Percentiles rank a stretch among this genome's conserved stretches.
Conservation (phyloP, 2,329 filamentous ascomycete genomes). For the Furcasterigmium sp. region DNA sequence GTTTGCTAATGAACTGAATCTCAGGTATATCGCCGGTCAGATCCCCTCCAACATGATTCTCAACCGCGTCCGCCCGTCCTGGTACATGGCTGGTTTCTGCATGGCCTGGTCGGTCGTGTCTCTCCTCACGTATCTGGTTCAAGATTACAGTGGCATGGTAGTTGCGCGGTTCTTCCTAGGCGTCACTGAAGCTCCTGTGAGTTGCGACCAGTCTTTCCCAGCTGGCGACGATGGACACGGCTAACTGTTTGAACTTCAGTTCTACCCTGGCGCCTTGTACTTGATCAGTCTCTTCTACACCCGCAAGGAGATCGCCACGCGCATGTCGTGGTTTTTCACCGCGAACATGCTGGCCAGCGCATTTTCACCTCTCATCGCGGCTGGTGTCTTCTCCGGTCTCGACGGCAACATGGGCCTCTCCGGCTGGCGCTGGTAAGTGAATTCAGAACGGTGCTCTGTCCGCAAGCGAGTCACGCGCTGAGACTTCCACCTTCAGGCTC, state of each 20-base stretch:
- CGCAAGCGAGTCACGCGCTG: not conserved
- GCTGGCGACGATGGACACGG: not conserved
- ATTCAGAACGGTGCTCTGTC: not conserved
- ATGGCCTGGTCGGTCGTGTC: slow-evolving; percentile 32
- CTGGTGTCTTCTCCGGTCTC: slow-evolving; percentile 28
- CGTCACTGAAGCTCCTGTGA: slow-evolving; percentile 29
- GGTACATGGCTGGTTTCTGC: slow-evolving; percentile 9
- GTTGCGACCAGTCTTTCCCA: slow-evolving; percentile 11
- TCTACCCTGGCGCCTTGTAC: slow-evolving; percentile 10
- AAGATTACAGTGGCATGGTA: slow-evolving; percentile 31
- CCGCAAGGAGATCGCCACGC: slow-evolving; percentile 35
- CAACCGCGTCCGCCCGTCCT: slow-evolving; percentile 5
- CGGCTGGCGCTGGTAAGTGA: slow-evolving; percentile 21
- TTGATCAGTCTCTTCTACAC: slow-evolving; percentile 40
- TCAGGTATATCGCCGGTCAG: slow-evolving; percentile 4
- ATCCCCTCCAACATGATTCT: slow-evolving; percentile 6
- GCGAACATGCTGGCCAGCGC: slow-evolving; percentile 28
- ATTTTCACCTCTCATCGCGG: slow-evolving; percentile 37
- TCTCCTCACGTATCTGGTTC: slow-evolving; percentile 32
- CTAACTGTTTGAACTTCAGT: slow-evolving; percentile 16
- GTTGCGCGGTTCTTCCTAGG: slow-evolving; percentile 30
- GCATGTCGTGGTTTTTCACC: slow-evolving; percentile 39
- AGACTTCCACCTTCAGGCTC: slow-evolving; percentile 1
- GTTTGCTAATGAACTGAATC: not conserved
- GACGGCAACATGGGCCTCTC: slow-evolving; percentile 17